Conservation (phyloP, 768 basidiomycete genomes). For the Mrakia gelida region DNA sequence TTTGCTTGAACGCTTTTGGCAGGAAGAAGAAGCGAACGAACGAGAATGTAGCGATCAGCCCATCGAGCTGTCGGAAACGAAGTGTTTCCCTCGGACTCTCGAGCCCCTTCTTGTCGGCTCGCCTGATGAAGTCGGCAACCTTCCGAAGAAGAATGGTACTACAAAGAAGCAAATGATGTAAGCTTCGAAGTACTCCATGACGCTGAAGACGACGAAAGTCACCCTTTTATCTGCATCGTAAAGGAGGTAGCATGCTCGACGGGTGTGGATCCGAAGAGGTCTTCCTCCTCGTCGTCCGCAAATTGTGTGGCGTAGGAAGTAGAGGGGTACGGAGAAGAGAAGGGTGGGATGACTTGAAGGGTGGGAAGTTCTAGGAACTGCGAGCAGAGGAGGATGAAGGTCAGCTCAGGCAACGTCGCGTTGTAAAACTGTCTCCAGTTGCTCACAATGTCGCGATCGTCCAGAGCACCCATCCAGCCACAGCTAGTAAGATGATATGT, state of each 20-base stretch:
- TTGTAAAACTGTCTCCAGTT: neutral
- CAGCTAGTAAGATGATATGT: neutral
- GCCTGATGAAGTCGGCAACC: neutral
- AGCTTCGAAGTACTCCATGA: neutral
- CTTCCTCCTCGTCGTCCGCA: neutral
- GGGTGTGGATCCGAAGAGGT: neutral
- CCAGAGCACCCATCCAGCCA: neutral
- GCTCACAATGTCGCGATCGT: neutral
- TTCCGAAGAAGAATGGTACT: neutral
- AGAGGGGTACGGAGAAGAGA: neutral
- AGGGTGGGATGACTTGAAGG: neutral
- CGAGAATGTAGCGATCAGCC: neutral
- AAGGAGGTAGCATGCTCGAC: neutral
- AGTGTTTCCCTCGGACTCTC: neutral
- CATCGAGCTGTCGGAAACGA: neutral
- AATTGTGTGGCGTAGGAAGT: neutral
- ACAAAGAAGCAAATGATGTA: neutral
- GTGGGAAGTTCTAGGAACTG: neutral
- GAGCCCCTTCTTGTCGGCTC: neutral
- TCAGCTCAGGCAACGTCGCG: neutral
- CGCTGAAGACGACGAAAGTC: neutral
- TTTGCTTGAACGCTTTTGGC: too few relatives aligned
- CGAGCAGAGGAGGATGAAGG: neutral
- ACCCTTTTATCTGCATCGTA: neutral
- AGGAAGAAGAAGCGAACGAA: neutral